Evolutionary conservation across 1,284 basidiomycete genomes (phyloP), one percentile per base, ranked within the genome.

Genomic region (Sporisorium iseilematis-ciliati): DNA sequence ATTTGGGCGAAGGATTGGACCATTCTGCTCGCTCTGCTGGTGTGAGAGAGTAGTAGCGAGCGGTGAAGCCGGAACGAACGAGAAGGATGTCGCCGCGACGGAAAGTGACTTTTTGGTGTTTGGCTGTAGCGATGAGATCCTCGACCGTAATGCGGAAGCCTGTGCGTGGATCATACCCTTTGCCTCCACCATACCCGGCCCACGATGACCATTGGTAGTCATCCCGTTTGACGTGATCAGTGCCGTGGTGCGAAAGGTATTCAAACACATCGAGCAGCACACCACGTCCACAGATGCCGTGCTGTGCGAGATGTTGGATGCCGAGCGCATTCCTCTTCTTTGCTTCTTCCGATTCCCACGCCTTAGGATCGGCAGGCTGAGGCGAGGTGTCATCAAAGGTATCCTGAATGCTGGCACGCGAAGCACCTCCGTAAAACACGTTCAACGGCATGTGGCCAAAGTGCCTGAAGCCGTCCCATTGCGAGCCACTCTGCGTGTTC

Each of bases 401-500:
- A 29, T 76, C 67, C 23, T 81, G 69, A 29, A 77, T 73, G 45
- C 57, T 76, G 14, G 63, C 66, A 23, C 78, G 67, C 49, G 55
- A 66, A 1, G 63, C 76, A 48, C 73, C 79, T 33, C 71, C 66
- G 66, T 77, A 84, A 67, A 74, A 83, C 52, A 64, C 69, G 60
- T 79, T 78, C 52, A 76, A 75, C 7, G 57, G 62, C 43, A 70
- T 56, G 35, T 80, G 80, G 5, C 79, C 78, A 57, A 80, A 84
- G 70, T 86, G 86, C 4, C 83, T 65, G 52, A 86, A 81, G 4
- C 91, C 90, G 75, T 92, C 91, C 91, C 91, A 92, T 73, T 92
- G 91, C 4, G 90, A 88, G 25, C 91, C 91, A 0, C 90, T 91
- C 86, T 92, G 91, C 0, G 91, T 90, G 72, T 92, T 92, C 90